phyloP scores from a whole-genome alignment of 1,284 basidiomycete species.

The Cyathus olla region DNA sequence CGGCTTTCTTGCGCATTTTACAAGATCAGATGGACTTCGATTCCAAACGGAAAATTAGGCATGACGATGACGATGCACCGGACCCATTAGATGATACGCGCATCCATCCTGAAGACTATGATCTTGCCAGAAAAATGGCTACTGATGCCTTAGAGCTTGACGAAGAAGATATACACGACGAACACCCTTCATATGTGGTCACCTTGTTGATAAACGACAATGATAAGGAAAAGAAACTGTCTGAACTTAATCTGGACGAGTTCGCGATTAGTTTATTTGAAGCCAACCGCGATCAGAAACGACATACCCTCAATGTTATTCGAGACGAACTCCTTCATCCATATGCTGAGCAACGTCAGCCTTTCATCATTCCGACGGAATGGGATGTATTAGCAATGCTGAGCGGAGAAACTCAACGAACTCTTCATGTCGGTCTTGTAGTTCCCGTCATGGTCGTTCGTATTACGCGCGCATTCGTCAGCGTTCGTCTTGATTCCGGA shows the following conservation, averaged over 20 bases:
- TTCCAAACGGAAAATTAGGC: conserved; percentile 72
- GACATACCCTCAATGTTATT: conserved; percentile 90
- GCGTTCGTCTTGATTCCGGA: conserved; percentile 90
- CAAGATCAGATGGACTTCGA: conserved; percentile 67
- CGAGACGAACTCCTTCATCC: conserved; percentile 90
- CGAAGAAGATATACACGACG: conserved; percentile 92
- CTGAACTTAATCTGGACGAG: conserved; percentile 95
- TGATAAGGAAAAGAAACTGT: conserved; percentile 86
- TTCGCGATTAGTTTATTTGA: conserved; percentile 94
- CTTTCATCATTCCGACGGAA: conserved; percentile 75
- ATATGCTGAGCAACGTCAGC: conserved; percentile 82
- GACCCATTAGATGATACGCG: conserved; percentile 97
- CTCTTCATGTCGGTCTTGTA: conserved; percentile 84
- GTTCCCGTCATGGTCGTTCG: conserved; percentile 86
- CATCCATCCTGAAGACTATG: conserved; percentile 98
- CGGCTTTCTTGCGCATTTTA: conserved; percentile 90
- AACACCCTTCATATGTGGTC: conserved; percentile 91
- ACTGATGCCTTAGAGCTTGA: conserved; percentile 96
- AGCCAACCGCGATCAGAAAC: conserved; percentile 87
- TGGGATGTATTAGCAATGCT: conserved; percentile 96
- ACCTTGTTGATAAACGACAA: conserved; percentile 87
- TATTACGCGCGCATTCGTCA: conserved; percentile 62
- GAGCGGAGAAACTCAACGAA: conserved; percentile 90
- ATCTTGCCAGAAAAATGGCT: conserved; percentile 98
- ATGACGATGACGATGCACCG: conserved; percentile 78